Conservation (phyloP, 2,329 filamentous ascomycete genomes). For the Claviceps sp. region DNA sequence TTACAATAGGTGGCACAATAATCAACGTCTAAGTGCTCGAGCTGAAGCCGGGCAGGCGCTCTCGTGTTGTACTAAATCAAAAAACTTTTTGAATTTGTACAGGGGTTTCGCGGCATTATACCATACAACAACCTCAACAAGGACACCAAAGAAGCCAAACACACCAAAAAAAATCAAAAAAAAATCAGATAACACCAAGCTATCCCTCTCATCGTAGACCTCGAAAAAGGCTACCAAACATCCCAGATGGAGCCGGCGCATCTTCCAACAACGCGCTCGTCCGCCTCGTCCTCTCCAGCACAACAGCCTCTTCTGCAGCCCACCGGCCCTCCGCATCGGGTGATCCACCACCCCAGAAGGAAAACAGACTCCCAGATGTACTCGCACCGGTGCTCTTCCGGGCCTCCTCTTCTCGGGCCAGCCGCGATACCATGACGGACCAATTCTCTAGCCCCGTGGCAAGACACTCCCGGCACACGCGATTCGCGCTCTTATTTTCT, state of each 20-base stretch:
- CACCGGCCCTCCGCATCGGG: constrained; percentile 31
- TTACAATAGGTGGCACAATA: too few relatives aligned
- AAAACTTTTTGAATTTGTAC: too few relatives aligned
- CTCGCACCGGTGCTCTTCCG: constrained; percentile 22
- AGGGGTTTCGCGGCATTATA: neutral
- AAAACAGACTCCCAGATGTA: constrained; percentile 16
- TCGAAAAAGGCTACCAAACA: constrained; percentile 24
- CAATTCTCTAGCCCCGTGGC: constrained; percentile 67
- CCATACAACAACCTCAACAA: neutral
- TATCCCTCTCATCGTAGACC: constrained; percentile 7
- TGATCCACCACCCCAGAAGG: constrained; percentile 22
- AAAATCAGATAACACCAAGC: neutral
- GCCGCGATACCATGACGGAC: constrained; percentile 60
- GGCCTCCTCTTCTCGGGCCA: constrained; percentile 39
- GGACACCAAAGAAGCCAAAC: neutral
- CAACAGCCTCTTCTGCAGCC: constrained; percentile 41
- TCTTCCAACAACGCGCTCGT: constrained; percentile 40
- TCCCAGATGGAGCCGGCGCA: constrained; percentile 22
- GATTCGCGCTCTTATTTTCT: constrained; percentile 19
- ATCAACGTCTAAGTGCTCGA: too few relatives aligned
- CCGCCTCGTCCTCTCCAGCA: constrained; percentile 36
- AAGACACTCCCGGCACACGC: constrained; percentile 65
- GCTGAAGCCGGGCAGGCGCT: too few relatives aligned
- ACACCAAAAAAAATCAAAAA: neutral
- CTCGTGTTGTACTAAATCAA: too few relatives aligned